Evolutionary conservation across 2,329 filamentous ascomycete species (phyloP), one percentile per base, ranked within the genome.

Genomic region (Venturia effusa): DNA sequence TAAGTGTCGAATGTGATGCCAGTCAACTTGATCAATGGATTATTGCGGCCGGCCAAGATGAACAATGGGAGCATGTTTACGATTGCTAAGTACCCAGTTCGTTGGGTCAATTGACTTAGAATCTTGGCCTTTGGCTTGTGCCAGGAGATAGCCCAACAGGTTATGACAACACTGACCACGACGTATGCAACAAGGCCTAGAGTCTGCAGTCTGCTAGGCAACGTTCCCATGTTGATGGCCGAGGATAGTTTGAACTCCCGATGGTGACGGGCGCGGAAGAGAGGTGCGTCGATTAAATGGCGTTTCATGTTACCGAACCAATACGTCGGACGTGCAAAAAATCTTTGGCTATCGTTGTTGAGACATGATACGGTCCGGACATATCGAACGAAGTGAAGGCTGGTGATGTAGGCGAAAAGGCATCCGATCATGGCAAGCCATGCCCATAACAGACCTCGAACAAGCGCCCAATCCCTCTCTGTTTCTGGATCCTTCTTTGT

Each of bases 31-130:
- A 92, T 90, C 67, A 93, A 79, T 27, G 88, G 88, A 75, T 92
- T 92, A 77, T 92, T 92, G 69, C 89, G 82, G 51, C 87, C 86
- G 59, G 88, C 87, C 73, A 92, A 80, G 61, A 92, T 74, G 75
- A 92, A 88, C 4, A 92, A 78, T 1, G 89, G 89, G 66, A 87
- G 80, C 88, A 92, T 89, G 78, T 93, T 93, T 73, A 90, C 83
- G 51, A 86, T 83, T 7, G 88, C 77, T 66, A 93, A 79, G 59
- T 87, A 80, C 67, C 89, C 89, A 24, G 85, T 86, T 40, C 89
- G 84, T 74, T 88, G 89, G 67, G 88, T 80, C 61, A 76, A 68
- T 64, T 73, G 69, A 13, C 83, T 19, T 88, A 91, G 67, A 88
- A 93, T 76, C 88, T 93, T 72, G 80, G 92, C 65, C 87, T 88